Percentiles rank a stretch among this genome's conserved stretches.
These are phyloP conservation scores for Capronia americana DNA, from an alignment of 2,329 filamentous ascomycete genomes.

Conservation along the genomic window DNA sequence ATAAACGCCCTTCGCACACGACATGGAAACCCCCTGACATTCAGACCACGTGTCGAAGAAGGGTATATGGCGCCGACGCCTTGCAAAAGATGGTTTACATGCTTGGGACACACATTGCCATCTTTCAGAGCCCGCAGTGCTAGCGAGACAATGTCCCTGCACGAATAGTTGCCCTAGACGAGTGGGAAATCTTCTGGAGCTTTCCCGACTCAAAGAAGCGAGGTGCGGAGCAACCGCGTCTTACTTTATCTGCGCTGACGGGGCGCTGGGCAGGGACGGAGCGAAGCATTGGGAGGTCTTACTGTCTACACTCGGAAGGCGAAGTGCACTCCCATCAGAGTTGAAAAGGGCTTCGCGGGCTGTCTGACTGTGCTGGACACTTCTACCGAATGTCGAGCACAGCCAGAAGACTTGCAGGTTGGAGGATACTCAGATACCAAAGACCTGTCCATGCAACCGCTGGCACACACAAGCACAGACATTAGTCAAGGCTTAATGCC, in stretches of 20 bases:
- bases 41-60: conserved; percentile 80
- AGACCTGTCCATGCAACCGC: conserved; percentile 78
- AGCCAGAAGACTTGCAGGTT: conserved; percentile 76
- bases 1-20: conserved; percentile 75
- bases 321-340: conserved; percentile 82
- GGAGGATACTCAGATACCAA: conserved; percentile 80
- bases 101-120: conserved; percentile 87
- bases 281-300: no score
- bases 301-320: conserved; percentile 86
- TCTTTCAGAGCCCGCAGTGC: conserved; percentile 97
- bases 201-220: conserved; percentile 86
- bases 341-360: conserved; percentile 93
- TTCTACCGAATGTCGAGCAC: conserved; percentile 72
- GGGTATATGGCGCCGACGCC: conserved; percentile 73
- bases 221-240: conserved; percentile 57
- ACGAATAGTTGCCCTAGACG: conserved; percentile 93
- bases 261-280: conserved; percentile 58
- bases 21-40: conserved; percentile 91
- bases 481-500: no score
- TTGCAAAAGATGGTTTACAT: conserved; percentile 93
- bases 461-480: conserved; percentile 41
- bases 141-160: conserved; percentile 89
- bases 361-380: conserved; percentile 76
- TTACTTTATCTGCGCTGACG: conserved; percentile 20
- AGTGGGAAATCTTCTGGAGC: conserved; percentile 97